These are phyloP conservation scores for Wickerhamiella cacticola DNA, from an alignment of 805 yeast genomes.

Conservation along the genomic window DNA sequence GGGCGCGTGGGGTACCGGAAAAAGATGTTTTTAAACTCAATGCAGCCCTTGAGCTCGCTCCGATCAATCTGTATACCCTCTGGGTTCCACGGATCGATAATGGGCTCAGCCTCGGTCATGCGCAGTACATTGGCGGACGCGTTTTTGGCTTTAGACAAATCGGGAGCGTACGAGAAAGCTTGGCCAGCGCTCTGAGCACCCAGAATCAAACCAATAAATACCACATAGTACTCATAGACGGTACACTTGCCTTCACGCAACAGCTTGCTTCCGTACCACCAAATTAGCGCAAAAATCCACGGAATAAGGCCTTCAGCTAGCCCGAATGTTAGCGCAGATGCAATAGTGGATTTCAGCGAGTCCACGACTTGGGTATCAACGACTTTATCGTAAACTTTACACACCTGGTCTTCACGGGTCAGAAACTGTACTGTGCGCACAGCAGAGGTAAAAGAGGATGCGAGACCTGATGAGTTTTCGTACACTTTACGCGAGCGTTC, in stretches of 20 bases:
- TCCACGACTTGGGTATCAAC: slow-evolving; percentile 26
- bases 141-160: slow-evolving; percentile 33
- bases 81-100: slow-evolving; percentile 26
- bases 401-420: slow-evolving; percentile 33
- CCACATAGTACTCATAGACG: slow-evolving; percentile 30
- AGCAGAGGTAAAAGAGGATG: slow-evolving; percentile 31
- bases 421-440: slow-evolving; percentile 34
- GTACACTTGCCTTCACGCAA: slow-evolving; percentile 26
- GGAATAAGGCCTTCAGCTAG: slow-evolving; percentile 32
- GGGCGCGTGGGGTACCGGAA: slow-evolving; percentile 59
- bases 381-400: slow-evolving; percentile 23
- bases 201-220: slow-evolving; percentile 30
- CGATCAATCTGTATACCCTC: slow-evolving; percentile 27
- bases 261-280: slow-evolving; percentile 35
- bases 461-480: slow-evolving; percentile 32
- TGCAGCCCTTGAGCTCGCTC: slow-evolving; percentile 35
- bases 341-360: slow-evolving; percentile 23
- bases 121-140: slow-evolving; percentile 29
- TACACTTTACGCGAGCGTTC: slow-evolving; percentile 32
- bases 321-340: slow-evolving; percentile 31
- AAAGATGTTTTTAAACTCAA: slow-evolving; percentile 43
- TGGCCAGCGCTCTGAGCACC: slow-evolving; percentile 36
- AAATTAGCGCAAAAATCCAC: slow-evolving; percentile 32
- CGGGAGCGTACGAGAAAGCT: slow-evolving; percentile 35
- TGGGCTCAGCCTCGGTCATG: slow-evolving; percentile 28